These are phyloP conservation scores for Teratosphaeriaceae sp. DNA, from an alignment of 2,329 filamentous ascomycete species.

Conservation along the genomic window DNA sequence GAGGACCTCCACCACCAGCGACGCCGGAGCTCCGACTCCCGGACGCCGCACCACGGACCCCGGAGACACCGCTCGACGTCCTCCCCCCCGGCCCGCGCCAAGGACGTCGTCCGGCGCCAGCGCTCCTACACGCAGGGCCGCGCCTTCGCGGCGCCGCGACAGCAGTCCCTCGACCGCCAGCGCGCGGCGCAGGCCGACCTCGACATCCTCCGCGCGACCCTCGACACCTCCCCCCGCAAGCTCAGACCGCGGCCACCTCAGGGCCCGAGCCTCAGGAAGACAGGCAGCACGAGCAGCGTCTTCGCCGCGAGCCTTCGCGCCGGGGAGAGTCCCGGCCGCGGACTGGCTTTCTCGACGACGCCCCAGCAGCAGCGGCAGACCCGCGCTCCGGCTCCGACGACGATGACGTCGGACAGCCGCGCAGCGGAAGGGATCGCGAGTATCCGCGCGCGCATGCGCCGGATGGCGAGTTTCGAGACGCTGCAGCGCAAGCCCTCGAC, in stretches of 20 bases:
- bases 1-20: slow-evolving; percentile 4
- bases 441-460: slow-evolving; percentile 18
- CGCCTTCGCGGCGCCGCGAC: slow-evolving; percentile 46
- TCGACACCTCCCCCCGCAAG: slow-evolving; percentile 41
- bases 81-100: slow-evolving; percentile 17
- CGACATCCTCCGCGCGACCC: slow-evolving; percentile 33
- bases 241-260: slow-evolving; percentile 18
- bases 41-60: neutral
- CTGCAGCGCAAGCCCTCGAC: slow-evolving; percentile 16
- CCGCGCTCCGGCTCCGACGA: neutral
- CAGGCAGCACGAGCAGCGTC: slow-evolving; percentile 21
- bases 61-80: slow-evolving; percentile 20
- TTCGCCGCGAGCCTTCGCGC: slow-evolving; percentile 13
- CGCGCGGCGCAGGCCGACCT: slow-evolving; percentile 36
- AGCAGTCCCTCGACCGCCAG: slow-evolving; percentile 44
- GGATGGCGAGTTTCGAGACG: slow-evolving; percentile 25
- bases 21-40: slow-evolving; percentile 5
- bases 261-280: slow-evolving; percentile 16
- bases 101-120: slow-evolving; percentile 19
- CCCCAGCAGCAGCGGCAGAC: too few relatives aligned
- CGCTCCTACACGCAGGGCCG: slow-evolving; percentile 42
- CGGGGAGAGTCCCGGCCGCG: slow-evolving; percentile 12
- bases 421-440: slow-evolving; percentile 9
- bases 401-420: neutral
- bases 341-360: slow-evolving; percentile 18